Conservation (phyloP, 129 eudicot genomes). For the Arctium lappa region DNA sequence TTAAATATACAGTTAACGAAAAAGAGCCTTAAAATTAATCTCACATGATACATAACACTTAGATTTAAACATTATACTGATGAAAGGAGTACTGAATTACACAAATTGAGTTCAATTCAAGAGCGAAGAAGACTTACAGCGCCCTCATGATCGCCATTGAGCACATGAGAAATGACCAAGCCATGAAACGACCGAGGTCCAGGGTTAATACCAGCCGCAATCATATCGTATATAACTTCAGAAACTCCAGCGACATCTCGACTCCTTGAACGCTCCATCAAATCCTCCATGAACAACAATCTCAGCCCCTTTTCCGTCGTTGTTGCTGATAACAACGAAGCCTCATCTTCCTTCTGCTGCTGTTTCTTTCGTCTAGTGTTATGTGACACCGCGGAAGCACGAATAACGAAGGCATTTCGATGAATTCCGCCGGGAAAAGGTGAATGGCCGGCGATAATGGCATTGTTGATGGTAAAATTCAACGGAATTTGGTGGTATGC, state of each 20-base stretch:
- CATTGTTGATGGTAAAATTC: slow-evolving; percentile 14
- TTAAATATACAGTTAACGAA: neutral
- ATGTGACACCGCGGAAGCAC: slow-evolving; percentile 43
- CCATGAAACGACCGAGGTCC: slow-evolving; percentile 95
- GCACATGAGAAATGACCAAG: slow-evolving; percentile 73
- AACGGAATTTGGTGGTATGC: slow-evolving; percentile 22
- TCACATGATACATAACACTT: neutral
- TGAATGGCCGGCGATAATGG: neutral
- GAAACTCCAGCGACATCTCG: slow-evolving; percentile 66
- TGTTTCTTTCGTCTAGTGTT: slow-evolving; percentile 31
- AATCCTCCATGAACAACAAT: slow-evolving; percentile 86
- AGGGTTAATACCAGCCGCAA: slow-evolving; percentile 87
- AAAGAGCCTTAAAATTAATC: neutral
- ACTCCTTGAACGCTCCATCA: slow-evolving; percentile 68
- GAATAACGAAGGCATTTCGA: slow-evolving; percentile 18
- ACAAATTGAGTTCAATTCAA: neutral
- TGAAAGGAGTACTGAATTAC: neutral
- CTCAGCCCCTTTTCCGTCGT: slow-evolving; percentile 62
- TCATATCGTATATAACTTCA: slow-evolving; percentile 85
- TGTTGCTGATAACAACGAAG: slow-evolving; percentile 16
- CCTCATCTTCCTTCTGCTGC: slow-evolving; percentile 45
- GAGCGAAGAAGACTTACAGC: slow-evolving; percentile 47
- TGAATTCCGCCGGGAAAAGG: neutral
- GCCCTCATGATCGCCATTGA: slow-evolving; percentile 63
- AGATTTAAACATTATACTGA: neutral